Evolutionary conservation across 2,329 filamentous ascomycete species (phyloP).

Genomic region (Penicillium freii): DNA sequence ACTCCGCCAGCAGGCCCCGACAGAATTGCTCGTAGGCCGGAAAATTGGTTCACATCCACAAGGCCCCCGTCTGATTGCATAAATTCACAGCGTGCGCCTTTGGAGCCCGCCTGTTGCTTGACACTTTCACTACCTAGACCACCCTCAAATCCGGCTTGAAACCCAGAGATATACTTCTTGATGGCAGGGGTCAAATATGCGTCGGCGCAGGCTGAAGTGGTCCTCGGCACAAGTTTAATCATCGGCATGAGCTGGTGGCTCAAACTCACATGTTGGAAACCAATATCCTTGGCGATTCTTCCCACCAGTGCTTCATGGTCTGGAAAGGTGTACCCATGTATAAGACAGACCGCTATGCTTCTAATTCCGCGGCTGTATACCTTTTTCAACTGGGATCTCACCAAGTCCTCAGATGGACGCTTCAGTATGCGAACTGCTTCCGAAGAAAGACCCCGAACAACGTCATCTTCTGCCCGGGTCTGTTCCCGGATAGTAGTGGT

Average conservation of each 20-base stretch:
- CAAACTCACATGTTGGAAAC: slow-evolving; percentile 78
- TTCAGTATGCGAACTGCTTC: slow-evolving; percentile 71
- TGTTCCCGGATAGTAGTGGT: slow-evolving; percentile 41
- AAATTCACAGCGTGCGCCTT: slow-evolving; percentile 80
- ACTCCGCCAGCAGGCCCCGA: slow-evolving; percentile 92
- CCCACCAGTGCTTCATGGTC: slow-evolving; percentile 79
- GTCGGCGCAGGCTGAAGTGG: slow-evolving; percentile 75
- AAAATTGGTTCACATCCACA: slow-evolving; percentile 59
- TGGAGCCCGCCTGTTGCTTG: slow-evolving; percentile 61
- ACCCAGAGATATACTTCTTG: slow-evolving; percentile 72
- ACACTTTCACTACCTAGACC: slow-evolving; percentile 75
- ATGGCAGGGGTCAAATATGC: slow-evolving; percentile 79
- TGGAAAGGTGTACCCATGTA: slow-evolving; percentile 91
- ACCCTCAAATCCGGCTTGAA: slow-evolving; percentile 76
- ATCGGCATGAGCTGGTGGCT: slow-evolving; percentile 82
- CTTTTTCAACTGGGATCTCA: slow-evolving; percentile 60
- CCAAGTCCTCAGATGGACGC: slow-evolving; percentile 55
- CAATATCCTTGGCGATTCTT: slow-evolving; percentile 72
- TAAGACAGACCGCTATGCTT: slow-evolving; percentile 84
- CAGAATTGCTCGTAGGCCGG: slow-evolving; percentile 78
- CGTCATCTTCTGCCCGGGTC: slow-evolving; percentile 47
- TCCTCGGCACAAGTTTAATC: slow-evolving; percentile 76
- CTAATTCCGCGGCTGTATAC: slow-evolving; percentile 69
- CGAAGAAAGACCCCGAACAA: slow-evolving; percentile 70
- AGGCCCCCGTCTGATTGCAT: slow-evolving; percentile 84